These are phyloP conservation scores for Calamus simplicifolius DNA, from an alignment of 176 grass and related monocot species.

Conservation along the genomic window DNA sequence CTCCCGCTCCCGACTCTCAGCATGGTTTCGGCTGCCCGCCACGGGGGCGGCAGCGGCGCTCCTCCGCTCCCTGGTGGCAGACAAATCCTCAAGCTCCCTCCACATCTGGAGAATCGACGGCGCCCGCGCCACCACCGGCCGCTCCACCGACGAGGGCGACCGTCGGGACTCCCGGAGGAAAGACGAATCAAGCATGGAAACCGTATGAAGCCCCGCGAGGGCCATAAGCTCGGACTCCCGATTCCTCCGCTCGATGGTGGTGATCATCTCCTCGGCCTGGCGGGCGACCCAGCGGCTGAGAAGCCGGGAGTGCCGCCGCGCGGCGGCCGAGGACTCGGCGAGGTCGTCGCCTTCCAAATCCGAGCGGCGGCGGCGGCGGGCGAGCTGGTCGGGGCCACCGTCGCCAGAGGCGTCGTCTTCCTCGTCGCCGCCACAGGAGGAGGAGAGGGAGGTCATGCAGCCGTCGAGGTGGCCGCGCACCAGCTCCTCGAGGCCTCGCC, in stretches of 20 bases:
- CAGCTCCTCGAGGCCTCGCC: conserved; percentile 93
- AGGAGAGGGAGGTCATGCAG: conserved; percentile 49
- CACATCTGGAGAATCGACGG: conserved; percentile 85
- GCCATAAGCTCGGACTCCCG: conserved; percentile 87
- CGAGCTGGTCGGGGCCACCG: conserved; percentile 6
- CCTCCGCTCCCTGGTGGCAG: conserved; percentile 2
- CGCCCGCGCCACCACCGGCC: conserved; percentile 12
- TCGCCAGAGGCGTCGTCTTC: conserved; percentile 6
- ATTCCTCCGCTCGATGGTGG: conserved; percentile 72
- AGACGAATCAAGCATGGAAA: conserved; percentile 77
- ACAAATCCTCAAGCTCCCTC: conserved; percentile 70
- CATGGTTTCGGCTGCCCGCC: too few relatives aligned
- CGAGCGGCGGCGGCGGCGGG: conserved; percentile 31
- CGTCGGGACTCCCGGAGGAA: conserved; percentile 38
- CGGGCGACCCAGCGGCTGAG: conserved; percentile 92
- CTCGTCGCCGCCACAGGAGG: conserved; percentile 35
- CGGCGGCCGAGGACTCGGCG: conserved; percentile 19
- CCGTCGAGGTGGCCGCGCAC: conserved; percentile 92
- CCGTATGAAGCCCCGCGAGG: conserved; percentile 73
- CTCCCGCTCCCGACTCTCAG: too few relatives aligned
- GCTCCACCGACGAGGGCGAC: conserved; percentile 21
- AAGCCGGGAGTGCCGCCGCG: conserved; percentile 49
- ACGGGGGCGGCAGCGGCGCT: not conserved
- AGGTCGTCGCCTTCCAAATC: conserved; percentile 15
- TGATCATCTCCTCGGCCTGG: conserved; percentile 96